These are phyloP conservation scores for Crithidia thermophila DNA, from an alignment of 208 protist species.

Conservation along the genomic window DNA sequence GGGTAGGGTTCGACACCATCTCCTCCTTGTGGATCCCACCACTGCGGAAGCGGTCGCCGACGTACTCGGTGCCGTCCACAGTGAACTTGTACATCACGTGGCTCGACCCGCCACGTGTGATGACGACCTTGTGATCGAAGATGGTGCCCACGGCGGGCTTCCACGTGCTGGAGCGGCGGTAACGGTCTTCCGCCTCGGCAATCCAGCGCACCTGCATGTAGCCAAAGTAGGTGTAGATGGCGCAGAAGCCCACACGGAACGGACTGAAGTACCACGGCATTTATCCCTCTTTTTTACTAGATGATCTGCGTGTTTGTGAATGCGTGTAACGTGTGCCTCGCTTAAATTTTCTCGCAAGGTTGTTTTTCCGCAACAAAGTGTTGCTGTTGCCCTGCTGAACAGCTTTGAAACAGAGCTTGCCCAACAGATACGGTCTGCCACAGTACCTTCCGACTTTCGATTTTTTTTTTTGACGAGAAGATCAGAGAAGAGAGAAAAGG, in stretches of 20 bases:
- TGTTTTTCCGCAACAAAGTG: too few relatives aligned
- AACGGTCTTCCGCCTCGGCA: constrained; percentile 80
- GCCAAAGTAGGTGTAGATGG: constrained; percentile 79
- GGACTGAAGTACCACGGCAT: constrained; percentile 91
- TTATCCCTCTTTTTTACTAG: too few relatives aligned
- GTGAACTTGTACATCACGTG: constrained; percentile 86
- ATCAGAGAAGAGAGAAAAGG: background rate
- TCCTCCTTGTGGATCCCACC: constrained; percentile 88
- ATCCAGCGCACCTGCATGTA: constrained; percentile 72
- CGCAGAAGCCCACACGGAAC: constrained; percentile 74
- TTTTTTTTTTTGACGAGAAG: background rate
- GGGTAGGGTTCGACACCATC: constrained; percentile 73
- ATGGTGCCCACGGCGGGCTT: constrained; percentile 84
- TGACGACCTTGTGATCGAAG: constrained; percentile 89
- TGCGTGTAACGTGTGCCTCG: too few relatives aligned
- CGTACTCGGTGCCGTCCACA: constrained; percentile 72
- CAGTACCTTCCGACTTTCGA: too few relatives aligned
- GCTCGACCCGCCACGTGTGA: constrained; percentile 82
- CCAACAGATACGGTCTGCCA: too few relatives aligned
- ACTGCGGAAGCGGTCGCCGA: constrained; percentile 85
- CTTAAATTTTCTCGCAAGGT: too few relatives aligned
- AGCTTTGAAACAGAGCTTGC: too few relatives aligned
- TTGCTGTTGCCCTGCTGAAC: too few relatives aligned
- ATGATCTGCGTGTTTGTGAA: too few relatives aligned
- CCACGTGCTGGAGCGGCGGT: constrained; percentile 82